These are phyloP conservation scores for Diaporthe citriasiana DNA, from an alignment of 2,329 filamentous ascomycete species.

Conservation along the genomic window DNA sequence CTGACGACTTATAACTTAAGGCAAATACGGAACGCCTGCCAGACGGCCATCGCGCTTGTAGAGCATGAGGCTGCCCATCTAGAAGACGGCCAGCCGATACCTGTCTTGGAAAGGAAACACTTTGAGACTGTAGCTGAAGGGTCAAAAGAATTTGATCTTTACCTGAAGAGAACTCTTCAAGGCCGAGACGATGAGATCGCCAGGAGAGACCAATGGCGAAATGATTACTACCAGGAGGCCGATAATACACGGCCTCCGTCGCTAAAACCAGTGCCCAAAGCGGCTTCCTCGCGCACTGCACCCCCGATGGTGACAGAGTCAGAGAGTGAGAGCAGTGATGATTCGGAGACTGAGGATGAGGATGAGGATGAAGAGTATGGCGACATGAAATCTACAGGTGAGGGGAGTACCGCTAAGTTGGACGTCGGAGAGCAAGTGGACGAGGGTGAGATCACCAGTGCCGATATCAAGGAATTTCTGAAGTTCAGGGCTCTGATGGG, in stretches of 20 bases:
- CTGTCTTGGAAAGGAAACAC: neutral
- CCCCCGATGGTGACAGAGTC: neutral
- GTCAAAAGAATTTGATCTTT: slow-evolving; percentile 30
- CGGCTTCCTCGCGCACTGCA: neutral
- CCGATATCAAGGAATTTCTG: neutral
- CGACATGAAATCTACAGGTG: neutral
- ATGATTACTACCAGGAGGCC: slow-evolving; percentile 6
- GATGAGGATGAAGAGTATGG: neutral
- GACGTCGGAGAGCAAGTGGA: neutral
- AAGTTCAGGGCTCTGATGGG: slow-evolving; percentile 10
- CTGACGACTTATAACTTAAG: neutral
- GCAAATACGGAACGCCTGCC: slow-evolving; percentile 34
- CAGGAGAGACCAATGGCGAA: slow-evolving; percentile 27
- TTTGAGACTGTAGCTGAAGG: slow-evolving; percentile 26
- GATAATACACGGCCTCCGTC: neutral
- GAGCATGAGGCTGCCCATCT: slow-evolving; percentile 22
- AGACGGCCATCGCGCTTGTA: slow-evolving; percentile 33
- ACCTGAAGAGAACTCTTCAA: slow-evolving; percentile 18
- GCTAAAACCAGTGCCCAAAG: slow-evolving; percentile 4
- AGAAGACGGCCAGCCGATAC: neutral
- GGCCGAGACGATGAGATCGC: slow-evolving; percentile 32
- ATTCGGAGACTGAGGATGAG: slow-evolving; percentile 10
- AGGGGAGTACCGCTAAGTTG: neutral
- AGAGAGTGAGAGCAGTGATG: slow-evolving; percentile 10
- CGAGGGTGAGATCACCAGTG: slow-evolving; percentile 10